Evolutionary conservation across 805 yeast species (phyloP).

Genomic region (Zygoascus biomembranicola): DNA sequence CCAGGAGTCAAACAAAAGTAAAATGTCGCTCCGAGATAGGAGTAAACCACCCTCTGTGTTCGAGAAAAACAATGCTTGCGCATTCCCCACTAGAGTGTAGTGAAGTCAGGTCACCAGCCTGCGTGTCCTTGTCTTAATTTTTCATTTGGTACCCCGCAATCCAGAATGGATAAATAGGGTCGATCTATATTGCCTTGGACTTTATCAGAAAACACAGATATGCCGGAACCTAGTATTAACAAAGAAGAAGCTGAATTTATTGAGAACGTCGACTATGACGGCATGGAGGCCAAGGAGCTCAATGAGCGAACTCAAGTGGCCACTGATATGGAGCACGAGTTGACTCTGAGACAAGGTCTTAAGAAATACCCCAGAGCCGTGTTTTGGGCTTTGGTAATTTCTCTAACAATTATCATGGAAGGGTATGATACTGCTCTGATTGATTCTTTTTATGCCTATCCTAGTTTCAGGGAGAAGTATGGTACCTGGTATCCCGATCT

Average conservation of each 20-base stretch:
- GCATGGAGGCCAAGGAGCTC: no score
- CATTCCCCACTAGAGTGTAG: no score
- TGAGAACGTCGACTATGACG: neutral
- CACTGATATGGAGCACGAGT: conserved; percentile 13
- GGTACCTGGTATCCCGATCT: conserved; percentile 26
- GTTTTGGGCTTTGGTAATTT: conserved; percentile 39
- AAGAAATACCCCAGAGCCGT: conserved; percentile 37
- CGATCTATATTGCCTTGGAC: no score
- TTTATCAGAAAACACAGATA: no score
- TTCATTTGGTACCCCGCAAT: no score
- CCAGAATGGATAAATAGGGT: no score
- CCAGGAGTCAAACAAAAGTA: no score
- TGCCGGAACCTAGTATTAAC: neutral
- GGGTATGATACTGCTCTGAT: conserved; percentile 40
- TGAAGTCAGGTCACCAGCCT: no score
- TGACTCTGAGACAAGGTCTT: conserved; percentile 17
- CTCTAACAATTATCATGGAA: conserved; percentile 41
- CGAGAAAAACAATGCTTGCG: no score
- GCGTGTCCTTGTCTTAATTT: no score
- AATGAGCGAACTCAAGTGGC: conserved; percentile 5
- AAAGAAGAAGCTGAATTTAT: conserved; percentile 4
- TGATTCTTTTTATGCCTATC: conserved; percentile 37
- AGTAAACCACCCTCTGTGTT: no score
- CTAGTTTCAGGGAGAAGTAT: conserved; percentile 34
- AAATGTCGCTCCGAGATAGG: no score